phyloP scores from a whole-genome alignment of 2,329 filamentous ascomycete genomes.

The Lasiodiplodia citricola region DNA sequence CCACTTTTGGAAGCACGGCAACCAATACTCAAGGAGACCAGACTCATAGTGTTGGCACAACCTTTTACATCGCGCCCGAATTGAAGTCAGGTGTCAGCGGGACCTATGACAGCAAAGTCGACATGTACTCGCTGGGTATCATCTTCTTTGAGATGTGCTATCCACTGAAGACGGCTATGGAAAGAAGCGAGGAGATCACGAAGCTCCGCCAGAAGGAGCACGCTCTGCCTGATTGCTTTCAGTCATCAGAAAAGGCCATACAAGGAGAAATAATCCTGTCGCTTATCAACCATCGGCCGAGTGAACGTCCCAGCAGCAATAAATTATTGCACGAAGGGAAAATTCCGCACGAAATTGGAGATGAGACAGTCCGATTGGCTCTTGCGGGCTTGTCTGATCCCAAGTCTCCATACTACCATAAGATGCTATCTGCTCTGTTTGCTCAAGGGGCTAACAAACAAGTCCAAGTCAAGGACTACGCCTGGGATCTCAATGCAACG shows the following conservation, averaged over 20 bases:
- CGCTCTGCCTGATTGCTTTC: conserved; percentile 74
- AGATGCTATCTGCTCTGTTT: conserved; percentile 87
- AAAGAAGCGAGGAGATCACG: conserved; percentile 69
- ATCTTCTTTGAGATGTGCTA: conserved; percentile 99
- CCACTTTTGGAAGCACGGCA: conserved; percentile 33
- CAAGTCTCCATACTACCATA: conserved; percentile 84
- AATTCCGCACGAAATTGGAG: conserved; percentile 89
- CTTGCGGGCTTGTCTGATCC: conserved; percentile 82
- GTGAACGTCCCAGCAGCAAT: conserved; percentile 78
- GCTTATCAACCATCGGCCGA: conserved; percentile 81
- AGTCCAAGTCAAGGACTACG: conserved; percentile 75
- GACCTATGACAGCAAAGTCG: conserved; percentile 90
- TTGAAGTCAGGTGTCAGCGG: conserved; percentile 76
- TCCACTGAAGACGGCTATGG: conserved; percentile 65
- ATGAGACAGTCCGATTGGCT: conserved; percentile 84
- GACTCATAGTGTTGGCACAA: conserved; percentile 75
- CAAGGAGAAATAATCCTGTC: conserved; percentile 81
- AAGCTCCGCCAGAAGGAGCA: conserved; percentile 71
- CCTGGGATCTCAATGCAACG: conserved; percentile 52
- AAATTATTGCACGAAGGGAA: conserved; percentile 86
- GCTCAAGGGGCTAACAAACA: conserved; percentile 72
- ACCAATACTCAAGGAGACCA: conserved; percentile 60
- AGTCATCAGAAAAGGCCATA: conserved; percentile 67
- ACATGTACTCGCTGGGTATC: conserved; percentile 97
- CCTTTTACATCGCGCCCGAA: conserved; percentile 92